Evolutionary conservation across 1,284 basidiomycete species (phyloP).

Genomic region (Leccinum idahoense): DNA sequence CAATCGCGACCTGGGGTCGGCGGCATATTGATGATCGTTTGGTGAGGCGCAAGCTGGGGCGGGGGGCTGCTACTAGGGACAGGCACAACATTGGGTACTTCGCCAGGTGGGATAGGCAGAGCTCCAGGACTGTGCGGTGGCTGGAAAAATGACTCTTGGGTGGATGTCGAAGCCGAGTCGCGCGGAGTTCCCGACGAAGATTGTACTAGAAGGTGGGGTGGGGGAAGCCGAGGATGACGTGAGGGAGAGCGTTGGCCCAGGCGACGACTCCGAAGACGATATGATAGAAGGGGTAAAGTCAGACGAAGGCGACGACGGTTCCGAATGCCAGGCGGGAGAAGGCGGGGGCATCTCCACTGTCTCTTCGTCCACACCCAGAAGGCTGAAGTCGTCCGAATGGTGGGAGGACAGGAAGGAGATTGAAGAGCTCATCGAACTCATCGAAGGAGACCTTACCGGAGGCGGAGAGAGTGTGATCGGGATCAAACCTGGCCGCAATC

Average conservation of each 20-base stretch:
- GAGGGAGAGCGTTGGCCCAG: slow-evolving; percentile 28
- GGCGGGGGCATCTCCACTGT: slow-evolving; percentile 16
- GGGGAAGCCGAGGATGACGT: slow-evolving; percentile 31
- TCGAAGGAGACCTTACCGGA: slow-evolving; percentile 38
- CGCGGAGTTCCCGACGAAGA: not conserved
- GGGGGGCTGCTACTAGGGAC: slow-evolving; percentile 2
- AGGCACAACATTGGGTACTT: slow-evolving; percentile 16
- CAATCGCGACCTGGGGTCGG: slow-evolving; percentile 10
- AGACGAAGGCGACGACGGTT: slow-evolving; percentile 32
- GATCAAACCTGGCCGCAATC: slow-evolving; percentile 16
- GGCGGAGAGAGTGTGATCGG: slow-evolving; percentile 37
- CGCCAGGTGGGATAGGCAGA: slow-evolving; percentile 11
- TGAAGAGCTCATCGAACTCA: slow-evolving; percentile 46
- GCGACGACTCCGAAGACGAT: slow-evolving; percentile 30
- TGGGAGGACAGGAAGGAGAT: slow-evolving; percentile 68
- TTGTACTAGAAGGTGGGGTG: slow-evolving; percentile 19
- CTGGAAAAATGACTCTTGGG: slow-evolving; percentile 18
- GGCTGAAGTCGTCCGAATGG: slow-evolving; percentile 63
- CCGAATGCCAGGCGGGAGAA: slow-evolving; percentile 29
- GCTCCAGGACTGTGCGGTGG: slow-evolving; percentile 16
- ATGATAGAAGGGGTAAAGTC: slow-evolving; percentile 28
- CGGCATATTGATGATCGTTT: slow-evolving; percentile 14
- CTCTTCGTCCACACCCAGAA: slow-evolving; percentile 35
- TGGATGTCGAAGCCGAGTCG: slow-evolving; percentile 25
- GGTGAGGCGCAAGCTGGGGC: slow-evolving; percentile 5